These are phyloP conservation scores for Penicillium sp. DNA, from an alignment of 2,329 filamentous ascomycete genomes.

Conservation along the genomic window DNA sequence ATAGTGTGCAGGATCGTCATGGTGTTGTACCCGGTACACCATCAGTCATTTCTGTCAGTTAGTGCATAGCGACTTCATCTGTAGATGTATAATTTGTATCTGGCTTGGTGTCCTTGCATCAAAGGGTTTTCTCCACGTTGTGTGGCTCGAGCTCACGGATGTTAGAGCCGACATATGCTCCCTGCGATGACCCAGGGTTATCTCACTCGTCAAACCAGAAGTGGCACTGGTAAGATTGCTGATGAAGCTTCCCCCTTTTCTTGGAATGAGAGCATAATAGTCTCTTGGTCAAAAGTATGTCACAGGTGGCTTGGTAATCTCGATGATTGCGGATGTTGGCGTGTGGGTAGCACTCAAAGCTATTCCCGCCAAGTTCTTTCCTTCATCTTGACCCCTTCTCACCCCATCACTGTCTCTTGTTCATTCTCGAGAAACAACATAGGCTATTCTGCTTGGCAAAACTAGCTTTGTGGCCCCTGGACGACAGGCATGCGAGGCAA, in stretches of 20 bases:
- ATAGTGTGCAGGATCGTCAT: background rate
- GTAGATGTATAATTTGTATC: background rate
- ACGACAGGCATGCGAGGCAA: background rate
- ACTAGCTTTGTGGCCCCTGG: background rate
- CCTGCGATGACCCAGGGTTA: background rate
- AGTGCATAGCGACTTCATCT: background rate
- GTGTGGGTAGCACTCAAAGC: background rate
- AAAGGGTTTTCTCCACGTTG: background rate
- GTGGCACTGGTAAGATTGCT: background rate
- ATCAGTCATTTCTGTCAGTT: background rate
- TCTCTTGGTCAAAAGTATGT: background rate
- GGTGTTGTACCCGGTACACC: background rate
- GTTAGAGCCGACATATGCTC: background rate
- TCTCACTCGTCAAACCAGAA: background rate
- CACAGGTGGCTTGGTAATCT: background rate
- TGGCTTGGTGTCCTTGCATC: background rate
- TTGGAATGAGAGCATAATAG: background rate
- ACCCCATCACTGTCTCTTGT: background rate
- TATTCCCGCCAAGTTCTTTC: background rate
- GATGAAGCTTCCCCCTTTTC: background rate
- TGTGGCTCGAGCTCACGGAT: background rate
- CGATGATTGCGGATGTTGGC: background rate
- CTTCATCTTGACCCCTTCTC: background rate
- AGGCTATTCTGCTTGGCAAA: background rate
- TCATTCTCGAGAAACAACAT: background rate